Percentiles rank a stretch among this genome's conserved stretches.
Conservation (phyloP, 208 protist species). For the Trypanosoma vivax region DNA sequence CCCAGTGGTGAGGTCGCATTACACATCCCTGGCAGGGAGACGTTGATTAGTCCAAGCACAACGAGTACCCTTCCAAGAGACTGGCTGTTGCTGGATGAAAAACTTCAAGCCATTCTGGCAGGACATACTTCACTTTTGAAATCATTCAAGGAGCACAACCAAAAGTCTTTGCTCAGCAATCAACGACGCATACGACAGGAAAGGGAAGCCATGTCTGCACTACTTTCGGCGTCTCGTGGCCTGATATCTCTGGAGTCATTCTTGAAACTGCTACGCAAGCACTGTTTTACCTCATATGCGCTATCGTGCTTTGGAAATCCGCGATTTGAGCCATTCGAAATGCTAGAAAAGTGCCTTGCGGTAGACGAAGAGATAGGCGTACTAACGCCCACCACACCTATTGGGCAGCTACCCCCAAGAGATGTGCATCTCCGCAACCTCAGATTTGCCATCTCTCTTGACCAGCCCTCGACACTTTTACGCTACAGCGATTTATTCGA, state of each 20-base stretch:
- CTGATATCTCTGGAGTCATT: constrained; percentile 51
- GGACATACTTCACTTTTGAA: constrained; percentile 45
- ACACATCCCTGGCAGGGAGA: not conserved
- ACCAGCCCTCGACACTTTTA: constrained; percentile 62
- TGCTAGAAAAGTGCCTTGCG: constrained; percentile 13
- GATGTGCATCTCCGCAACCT: constrained; percentile 54
- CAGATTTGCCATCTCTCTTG: constrained; percentile 73
- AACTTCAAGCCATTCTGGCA: constrained; percentile 24
- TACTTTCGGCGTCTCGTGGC: constrained; percentile 47
- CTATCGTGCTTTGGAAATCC: constrained; percentile 61
- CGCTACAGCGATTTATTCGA: constrained; percentile 41
- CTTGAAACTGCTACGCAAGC: constrained; percentile 35
- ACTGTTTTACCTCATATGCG: constrained; percentile 76
- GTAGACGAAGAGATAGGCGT: not conserved
- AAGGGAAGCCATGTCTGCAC: constrained; percentile 5
- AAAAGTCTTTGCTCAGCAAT: not conserved
- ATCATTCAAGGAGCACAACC: constrained; percentile 20
- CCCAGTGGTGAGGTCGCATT: not conserved
- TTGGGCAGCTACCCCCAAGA: constrained; percentile 53
- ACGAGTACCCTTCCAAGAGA: constrained; percentile 14
- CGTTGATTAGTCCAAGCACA: not conserved
- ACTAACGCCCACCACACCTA: constrained; percentile 22
- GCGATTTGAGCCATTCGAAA: constrained; percentile 46
- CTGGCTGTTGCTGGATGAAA: constrained; percentile 52
- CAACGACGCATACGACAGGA: constrained; percentile 9